Base-by-base conservation (phyloP, 306 rosid species). In the Cicer cuneatum region DNA sequence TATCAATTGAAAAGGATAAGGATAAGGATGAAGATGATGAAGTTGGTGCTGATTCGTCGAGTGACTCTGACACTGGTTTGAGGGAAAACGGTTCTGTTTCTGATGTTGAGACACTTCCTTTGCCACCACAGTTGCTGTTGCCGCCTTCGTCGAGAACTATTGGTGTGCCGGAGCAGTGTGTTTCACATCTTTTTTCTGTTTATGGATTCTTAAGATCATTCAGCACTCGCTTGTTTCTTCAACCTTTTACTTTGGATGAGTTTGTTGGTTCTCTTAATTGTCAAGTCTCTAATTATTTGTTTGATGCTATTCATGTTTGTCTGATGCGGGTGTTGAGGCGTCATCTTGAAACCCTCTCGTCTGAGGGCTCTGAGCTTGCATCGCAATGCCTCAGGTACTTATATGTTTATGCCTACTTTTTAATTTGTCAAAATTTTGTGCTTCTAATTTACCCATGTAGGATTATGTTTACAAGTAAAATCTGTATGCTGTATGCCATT, bases 191-290 rank as follows among this genome's bases (percentile, higher is more conserved):
- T 11, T 77, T 95, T 38, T 75, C 99, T 2, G 96, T 95, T 6
- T 95, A 95, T 70, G 90, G 97, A 74, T 92, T 92, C 73, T 74
- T 92, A 53, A 86, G 98, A 53, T 90, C 98, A 0, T 90, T 92
- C 74, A 92, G 98, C 51, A 85, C 79, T 49, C 69, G 82, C 56
- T 35, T 95, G 81, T 95, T 87, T 70, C 77, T 95, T 64, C 71
- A 74, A 60, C 99, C 99, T 0, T 95, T 92, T 73, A 79, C 92
- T 35, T 71, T 95, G 87, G 99, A 95, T 63, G 99, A 95, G 35
- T 92, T 95, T 70, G 93, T 95, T 66, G 99, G 99, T 5, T 84
- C 87, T 3, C 89, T 95, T 61, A 95, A 95, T 62, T 90, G 86
- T 74, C 49, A 47, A 52, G 82, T 74, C 56, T 59, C 93, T 2